Conservation (phyloP, 2,329 filamentous ascomycete species). For the Endocalyx cinctus region DNA sequence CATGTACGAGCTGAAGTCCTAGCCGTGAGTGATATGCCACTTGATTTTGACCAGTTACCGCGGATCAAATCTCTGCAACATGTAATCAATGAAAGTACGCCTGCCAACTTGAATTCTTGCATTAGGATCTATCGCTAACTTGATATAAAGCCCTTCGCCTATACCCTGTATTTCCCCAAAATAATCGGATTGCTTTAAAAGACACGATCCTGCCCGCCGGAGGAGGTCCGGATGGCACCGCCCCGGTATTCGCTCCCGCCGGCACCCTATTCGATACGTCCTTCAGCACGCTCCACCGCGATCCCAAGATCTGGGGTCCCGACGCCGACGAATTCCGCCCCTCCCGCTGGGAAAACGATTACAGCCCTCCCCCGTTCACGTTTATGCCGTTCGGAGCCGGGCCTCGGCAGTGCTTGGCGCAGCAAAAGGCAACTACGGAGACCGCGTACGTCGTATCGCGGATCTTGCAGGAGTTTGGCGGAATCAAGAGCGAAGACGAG, state of each 20-base stretch:
- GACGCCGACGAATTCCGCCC: conserved; percentile 13
- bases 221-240: conserved; percentile 13
- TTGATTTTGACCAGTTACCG: conserved; percentile 15
- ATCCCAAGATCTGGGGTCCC: conserved; percentile 13
- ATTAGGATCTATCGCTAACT: conserved; percentile 10
- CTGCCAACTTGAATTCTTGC: conserved; percentile 7
- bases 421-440: conserved; percentile 18
- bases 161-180: conserved; percentile 15
- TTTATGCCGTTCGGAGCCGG: conserved; percentile 17
- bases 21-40: conserved; percentile 14
- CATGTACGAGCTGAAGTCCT: conserved; percentile 15
- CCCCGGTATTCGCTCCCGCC: conserved; percentile 14
- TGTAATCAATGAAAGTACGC: conserved; percentile 15
- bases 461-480: conserved; percentile 14
- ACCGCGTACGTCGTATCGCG: conserved; percentile 14
- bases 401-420: conserved; percentile 16
- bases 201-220: conserved; percentile 13
- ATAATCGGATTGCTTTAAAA: conserved; percentile 12
- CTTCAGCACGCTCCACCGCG: conserved; percentile 14
- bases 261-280: conserved; percentile 14
- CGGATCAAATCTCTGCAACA: conserved; percentile 14
- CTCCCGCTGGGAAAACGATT: conserved; percentile 16
- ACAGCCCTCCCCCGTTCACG: conserved; percentile 14
- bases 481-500: conserved; percentile 15
- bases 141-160: conserved; percentile 12